phyloP scores from a whole-genome alignment of 768 basidiomycete species.

The Lactarius hatsudake region DNA sequence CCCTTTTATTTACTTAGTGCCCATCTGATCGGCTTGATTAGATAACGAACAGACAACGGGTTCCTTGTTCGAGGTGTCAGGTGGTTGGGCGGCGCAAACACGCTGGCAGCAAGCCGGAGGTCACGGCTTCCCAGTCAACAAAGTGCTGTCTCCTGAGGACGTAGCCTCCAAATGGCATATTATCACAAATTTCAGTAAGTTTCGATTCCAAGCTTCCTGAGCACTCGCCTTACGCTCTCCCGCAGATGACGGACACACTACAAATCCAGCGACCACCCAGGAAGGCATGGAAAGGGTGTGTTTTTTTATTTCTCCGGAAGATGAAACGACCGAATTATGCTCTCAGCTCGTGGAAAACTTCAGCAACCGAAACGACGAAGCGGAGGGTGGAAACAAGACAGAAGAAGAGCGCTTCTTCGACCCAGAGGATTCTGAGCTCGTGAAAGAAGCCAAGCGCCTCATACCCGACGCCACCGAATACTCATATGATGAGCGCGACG shows the following conservation, averaged over 20 bases:
- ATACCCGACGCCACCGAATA: conserved; percentile 55
- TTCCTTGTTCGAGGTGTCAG: conserved; percentile 78
- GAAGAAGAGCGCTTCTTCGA: conserved; percentile 55
- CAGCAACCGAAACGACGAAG: conserved; percentile 40
- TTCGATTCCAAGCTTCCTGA: not conserved
- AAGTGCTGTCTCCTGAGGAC: conserved; percentile 74
- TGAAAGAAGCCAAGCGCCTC: conserved; percentile 75
- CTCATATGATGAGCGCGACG: conserved; percentile 82
- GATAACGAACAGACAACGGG: conserved; percentile 75
- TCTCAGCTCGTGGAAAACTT: conserved; percentile 58
- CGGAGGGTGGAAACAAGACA: conserved; percentile 9
- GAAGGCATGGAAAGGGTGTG: conserved; percentile 76
- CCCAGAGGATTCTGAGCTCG: conserved; percentile 77
- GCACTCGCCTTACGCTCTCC: conserved; percentile 15
- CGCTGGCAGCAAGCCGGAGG: conserved; percentile 93
- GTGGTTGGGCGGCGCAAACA: conserved; percentile 90
- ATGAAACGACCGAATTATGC: not conserved
- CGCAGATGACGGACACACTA: conserved; percentile 76
- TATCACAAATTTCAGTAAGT: conserved; percentile 81
- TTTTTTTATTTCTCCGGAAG: not conserved
- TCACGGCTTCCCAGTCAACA: conserved; percentile 79
- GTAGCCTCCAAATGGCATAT: conserved; percentile 74
- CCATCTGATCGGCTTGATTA: conserved; percentile 24
- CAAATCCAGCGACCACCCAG: conserved; percentile 68
- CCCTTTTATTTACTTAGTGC: not conserved